Conservation (phyloP, 208 protist genomes). For the Leishmania amazonensis region DNA sequence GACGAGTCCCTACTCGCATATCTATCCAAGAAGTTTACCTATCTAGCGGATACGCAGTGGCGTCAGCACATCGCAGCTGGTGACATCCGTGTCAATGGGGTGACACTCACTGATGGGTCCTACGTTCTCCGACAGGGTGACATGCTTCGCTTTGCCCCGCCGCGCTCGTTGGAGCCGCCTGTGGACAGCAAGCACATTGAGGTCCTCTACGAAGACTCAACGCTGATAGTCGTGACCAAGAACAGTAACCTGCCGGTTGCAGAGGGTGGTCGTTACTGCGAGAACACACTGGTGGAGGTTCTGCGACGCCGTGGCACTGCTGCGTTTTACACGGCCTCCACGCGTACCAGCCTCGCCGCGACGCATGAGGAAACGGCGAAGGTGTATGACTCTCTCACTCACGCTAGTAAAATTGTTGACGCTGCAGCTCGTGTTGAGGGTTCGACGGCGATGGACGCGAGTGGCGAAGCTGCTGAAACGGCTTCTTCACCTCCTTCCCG, state of each 20-base stretch:
- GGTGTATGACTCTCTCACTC: not conserved
- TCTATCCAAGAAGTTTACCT: slow-evolving; percentile 56
- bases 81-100: slow-evolving; percentile 47
- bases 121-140: slow-evolving; percentile 62
- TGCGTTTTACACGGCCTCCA: slow-evolving; percentile 11
- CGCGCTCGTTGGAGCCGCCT: slow-evolving; percentile 65
- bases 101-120: not conserved
- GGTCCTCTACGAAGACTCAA: slow-evolving; percentile 60
- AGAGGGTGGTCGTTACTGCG: slow-evolving; percentile 82
- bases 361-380: not conserved
- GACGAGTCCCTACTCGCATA: slow-evolving; percentile 51
- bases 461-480: not conserved
- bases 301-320: slow-evolving; percentile 29
- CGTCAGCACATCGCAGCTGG: slow-evolving; percentile 46
- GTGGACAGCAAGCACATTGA: slow-evolving; percentile 65
- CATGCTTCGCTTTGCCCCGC: slow-evolving; percentile 60
- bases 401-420: too few species aligned
- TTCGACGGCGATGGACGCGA: not conserved
- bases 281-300: slow-evolving; percentile 74
- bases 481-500: not conserved
- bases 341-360: not conserved
- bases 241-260: slow-evolving; percentile 83
- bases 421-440: not conserved
- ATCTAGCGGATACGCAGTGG: slow-evolving; percentile 61
- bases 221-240: slow-evolving; percentile 67